Percentiles rank a stretch among this genome's conserved stretches.
Conservation (phyloP, 208 protist species). For the Novymonas esmeraldas region DNA sequence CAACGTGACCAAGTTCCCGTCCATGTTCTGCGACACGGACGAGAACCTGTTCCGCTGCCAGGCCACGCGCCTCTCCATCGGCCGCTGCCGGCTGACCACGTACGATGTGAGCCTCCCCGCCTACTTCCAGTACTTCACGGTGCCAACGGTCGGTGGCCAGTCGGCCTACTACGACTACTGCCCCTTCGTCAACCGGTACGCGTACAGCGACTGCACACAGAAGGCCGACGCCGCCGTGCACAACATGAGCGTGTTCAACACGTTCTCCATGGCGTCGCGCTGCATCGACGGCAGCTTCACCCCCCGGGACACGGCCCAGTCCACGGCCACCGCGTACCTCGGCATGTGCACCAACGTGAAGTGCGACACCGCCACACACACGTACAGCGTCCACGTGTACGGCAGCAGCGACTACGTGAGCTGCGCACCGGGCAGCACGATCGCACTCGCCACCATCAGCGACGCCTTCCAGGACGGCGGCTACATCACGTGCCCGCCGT, state of each 20-base stretch:
- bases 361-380: background rate
- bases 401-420: background rate
- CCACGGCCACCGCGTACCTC: background rate
- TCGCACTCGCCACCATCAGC: background rate
- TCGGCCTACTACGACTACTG: background rate
- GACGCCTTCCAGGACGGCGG: background rate
- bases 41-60: background rate
- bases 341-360: conserved; percentile 7
- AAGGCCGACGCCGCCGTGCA: too few species aligned
- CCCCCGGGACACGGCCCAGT: too few species aligned
- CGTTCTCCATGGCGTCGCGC: background rate
- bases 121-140: background rate
- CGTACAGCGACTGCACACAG: background rate
- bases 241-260: background rate
- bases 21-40: conserved; percentile 54
- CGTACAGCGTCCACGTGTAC: conserved; percentile 10
- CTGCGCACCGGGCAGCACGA: background rate
- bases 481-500: conserved; percentile 16
- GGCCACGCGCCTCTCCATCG: background rate
- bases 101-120: background rate
- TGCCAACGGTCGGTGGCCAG: background rate
- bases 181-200: background rate
- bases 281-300: background rate
- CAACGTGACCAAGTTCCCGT: conserved; percentile 32
- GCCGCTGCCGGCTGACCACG: background rate